phyloP scores from a whole-genome alignment of 129 eudicot species.

The Artemisia annua region DNA sequence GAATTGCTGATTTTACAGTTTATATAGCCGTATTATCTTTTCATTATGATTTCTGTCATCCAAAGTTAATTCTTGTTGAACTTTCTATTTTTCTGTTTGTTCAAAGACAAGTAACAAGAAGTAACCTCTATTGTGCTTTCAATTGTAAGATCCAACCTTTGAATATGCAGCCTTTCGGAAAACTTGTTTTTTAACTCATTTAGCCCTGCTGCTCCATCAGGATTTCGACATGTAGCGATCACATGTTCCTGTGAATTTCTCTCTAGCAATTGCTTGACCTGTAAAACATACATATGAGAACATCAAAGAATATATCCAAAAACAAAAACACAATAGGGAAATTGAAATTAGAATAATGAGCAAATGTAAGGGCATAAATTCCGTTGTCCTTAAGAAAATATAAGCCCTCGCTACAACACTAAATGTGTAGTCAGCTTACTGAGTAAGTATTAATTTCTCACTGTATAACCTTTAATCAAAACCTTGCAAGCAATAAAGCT shows the following conservation, averaged over 20 bases:
- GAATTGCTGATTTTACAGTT: neutral
- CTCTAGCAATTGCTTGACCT: constrained; percentile 86
- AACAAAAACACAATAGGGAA: neutral
- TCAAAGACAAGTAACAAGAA: constrained; percentile 24
- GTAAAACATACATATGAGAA: constrained; percentile 9
- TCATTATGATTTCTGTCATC: neutral
- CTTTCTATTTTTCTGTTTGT: neutral
- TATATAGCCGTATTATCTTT: neutral
- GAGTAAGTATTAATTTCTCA: neutral
- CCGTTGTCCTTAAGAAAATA: too few relatives aligned
- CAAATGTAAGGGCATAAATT: neutral
- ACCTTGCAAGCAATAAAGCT: neutral
- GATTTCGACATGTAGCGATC: constrained; percentile 88
- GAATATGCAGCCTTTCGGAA: constrained; percentile 68
- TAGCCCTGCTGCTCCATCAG: constrained; percentile 64
- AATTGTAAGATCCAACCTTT: constrained; percentile 70
- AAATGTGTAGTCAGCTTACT: too few relatives aligned
- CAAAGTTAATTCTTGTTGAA: constrained; percentile 9
- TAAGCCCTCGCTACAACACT: too few relatives aligned
- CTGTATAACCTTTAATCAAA: neutral
- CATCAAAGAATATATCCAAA: neutral
- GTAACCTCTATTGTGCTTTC: constrained; percentile 88
- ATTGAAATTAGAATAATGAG: neutral
- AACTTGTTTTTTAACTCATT: constrained; percentile 61
- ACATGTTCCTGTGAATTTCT: constrained; percentile 64